Percentiles rank a stretch among this genome's conserved stretches.
Evolutionary conservation across 1,284 basidiomycete genomes (phyloP).

Genomic region (Cerioporus squamosus): DNA sequence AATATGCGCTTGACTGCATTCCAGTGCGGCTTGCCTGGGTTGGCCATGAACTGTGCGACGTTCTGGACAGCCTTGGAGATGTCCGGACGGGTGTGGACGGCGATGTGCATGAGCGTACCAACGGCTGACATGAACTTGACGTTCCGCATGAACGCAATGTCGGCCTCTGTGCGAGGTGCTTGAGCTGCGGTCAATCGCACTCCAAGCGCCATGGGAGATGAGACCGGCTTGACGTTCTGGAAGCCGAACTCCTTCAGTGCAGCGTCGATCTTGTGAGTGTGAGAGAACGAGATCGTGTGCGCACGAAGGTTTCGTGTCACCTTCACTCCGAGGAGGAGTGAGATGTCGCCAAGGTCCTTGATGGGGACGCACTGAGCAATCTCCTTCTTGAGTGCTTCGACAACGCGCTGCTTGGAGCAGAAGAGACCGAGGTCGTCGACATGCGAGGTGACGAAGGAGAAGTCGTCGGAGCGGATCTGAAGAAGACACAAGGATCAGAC

Average conservation of each 20-base stretch:
- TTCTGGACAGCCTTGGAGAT: slow-evolving; percentile 5
- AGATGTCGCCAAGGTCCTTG: slow-evolving; percentile 3
- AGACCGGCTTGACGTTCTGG: slow-evolving; percentile 4
- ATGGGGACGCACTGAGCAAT: slow-evolving; percentile 42
- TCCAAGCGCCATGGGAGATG: slow-evolving; percentile 1
- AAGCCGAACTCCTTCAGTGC: slow-evolving; percentile 6
- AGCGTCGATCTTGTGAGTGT: slow-evolving; percentile 9
- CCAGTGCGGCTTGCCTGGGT: slow-evolving; percentile 24
- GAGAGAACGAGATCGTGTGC: slow-evolving; percentile 10
- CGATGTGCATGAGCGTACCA: slow-evolving; percentile 7
- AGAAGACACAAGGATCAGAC: too few relatives aligned
- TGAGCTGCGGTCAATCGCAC: neutral
- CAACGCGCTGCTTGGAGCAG: neutral
- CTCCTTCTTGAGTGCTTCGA: slow-evolving; percentile 26
- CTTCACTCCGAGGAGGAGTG: slow-evolving; percentile 29
- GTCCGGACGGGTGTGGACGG: slow-evolving; percentile 4
- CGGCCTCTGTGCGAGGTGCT: neutral
- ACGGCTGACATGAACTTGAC: slow-evolving; percentile 2
- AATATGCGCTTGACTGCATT: slow-evolving; percentile 23
- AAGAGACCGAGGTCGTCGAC: slow-evolving; percentile 15
- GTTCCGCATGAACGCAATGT: slow-evolving; percentile 4
- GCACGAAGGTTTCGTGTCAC: slow-evolving; percentile 12
- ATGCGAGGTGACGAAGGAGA: slow-evolving; percentile 5
- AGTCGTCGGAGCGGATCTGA: too few relatives aligned
- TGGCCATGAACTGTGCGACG: slow-evolving; percentile 13